These are phyloP conservation scores for Kwoniella sp. DNA, from an alignment of 768 basidiomycete genomes.

Conservation along the genomic window DNA sequence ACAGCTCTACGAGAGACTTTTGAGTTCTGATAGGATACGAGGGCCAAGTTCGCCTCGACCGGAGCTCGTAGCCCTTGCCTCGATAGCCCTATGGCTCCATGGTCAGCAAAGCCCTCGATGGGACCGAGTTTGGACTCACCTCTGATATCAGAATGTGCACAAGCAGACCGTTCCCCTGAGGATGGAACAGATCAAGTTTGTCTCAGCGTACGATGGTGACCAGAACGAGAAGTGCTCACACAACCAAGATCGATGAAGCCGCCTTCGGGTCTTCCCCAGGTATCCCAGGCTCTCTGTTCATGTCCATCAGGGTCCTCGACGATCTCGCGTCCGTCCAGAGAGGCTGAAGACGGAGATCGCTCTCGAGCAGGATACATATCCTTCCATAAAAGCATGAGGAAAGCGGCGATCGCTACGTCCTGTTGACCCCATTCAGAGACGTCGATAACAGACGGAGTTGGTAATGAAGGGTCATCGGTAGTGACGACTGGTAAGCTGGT, in stretches of 20 bases:
- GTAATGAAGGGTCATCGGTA: slow-evolving; percentile 14
- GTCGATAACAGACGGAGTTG: slow-evolving; percentile 15
- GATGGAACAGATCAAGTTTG: slow-evolving; percentile 4
- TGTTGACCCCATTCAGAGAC: slow-evolving; percentile 55
- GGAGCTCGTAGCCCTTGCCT: slow-evolving; percentile 83
- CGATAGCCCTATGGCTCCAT: slow-evolving; percentile 78
- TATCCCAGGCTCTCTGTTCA: slow-evolving; percentile 63
- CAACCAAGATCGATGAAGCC: slow-evolving; percentile 91
- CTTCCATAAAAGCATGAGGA: slow-evolving; percentile 89
- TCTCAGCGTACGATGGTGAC: no score
- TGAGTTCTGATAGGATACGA: slow-evolving; percentile 71
- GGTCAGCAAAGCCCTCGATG: no score
- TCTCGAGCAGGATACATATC: slow-evolving; percentile 61
- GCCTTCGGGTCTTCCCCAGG: slow-evolving; percentile 75
- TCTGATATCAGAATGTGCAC: slow-evolving; percentile 82
- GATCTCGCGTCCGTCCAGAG: not conserved
- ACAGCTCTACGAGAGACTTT: slow-evolving; percentile 65
- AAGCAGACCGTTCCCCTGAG: slow-evolving; percentile 85
- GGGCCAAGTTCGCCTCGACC: slow-evolving; percentile 80
- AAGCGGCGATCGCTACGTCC: slow-evolving; percentile 95
- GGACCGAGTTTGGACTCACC: no score
- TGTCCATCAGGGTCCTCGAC: slow-evolving; percentile 34
- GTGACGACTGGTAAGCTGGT: slow-evolving; percentile 14
- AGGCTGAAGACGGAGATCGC: not conserved
- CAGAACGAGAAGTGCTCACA: slow-evolving; percentile 36